Conservation (phyloP, 2,329 filamentous ascomycete species). For the Corynespora cassiicola region DNA sequence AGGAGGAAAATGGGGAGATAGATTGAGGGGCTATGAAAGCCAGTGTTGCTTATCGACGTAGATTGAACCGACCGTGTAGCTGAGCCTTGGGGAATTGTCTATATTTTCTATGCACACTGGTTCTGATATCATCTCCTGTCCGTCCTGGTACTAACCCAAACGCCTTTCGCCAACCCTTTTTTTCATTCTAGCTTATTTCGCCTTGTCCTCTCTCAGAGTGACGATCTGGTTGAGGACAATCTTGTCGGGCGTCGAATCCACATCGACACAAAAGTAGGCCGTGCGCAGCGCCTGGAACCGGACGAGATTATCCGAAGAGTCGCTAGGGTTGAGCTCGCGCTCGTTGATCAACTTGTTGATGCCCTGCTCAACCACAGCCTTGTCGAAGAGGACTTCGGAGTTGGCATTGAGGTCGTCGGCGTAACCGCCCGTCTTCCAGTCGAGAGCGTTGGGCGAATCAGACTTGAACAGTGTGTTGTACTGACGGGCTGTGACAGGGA, state of each 20-base stretch:
- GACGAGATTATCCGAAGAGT: slow-evolving; percentile 58
- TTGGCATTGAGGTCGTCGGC: slow-evolving; percentile 83
- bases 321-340: slow-evolving; percentile 38
- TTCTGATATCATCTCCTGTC: too few relatives aligned
- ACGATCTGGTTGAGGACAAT: slow-evolving; percentile 92
- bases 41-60: too few relatives aligned
- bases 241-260: slow-evolving; percentile 72
- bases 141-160: too few relatives aligned
- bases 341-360: slow-evolving; percentile 79
- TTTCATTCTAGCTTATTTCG: slow-evolving; percentile 15
- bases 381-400: slow-evolving; percentile 78
- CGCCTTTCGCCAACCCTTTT: too few relatives aligned
- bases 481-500: slow-evolving; percentile 70
- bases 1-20: slow-evolving; percentile 7
- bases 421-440: slow-evolving; percentile 75
- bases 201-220: slow-evolving; percentile 80
- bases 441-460: slow-evolving; percentile 76
- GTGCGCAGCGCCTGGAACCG: slow-evolving; percentile 92
- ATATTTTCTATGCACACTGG: too few relatives aligned
- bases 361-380: slow-evolving; percentile 82
- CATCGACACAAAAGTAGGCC: slow-evolving; percentile 84
- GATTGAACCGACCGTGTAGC: neutral
- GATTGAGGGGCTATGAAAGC: too few relatives aligned
- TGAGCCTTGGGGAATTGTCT: too few relatives aligned
- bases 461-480: slow-evolving; percentile 87